A percentile compares a stretch with the other conserved stretches of the same genome.
These are phyloP conservation scores for Scortechinia acanthostroma DNA, from an alignment of 2,329 filamentous ascomycete species.

Conservation along the genomic window DNA sequence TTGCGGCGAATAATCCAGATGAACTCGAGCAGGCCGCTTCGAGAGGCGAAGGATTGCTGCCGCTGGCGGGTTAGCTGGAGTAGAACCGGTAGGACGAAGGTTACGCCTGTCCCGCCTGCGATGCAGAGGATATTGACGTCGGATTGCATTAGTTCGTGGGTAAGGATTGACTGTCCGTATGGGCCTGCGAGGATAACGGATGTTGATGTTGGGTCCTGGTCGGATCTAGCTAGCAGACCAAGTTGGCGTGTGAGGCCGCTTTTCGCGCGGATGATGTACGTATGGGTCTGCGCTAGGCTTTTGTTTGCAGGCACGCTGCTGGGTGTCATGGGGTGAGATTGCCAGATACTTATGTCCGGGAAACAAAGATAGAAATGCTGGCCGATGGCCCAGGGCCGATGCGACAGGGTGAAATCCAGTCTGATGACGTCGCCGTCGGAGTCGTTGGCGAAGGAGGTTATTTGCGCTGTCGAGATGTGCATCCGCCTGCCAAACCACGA, in stretches of 20 bases:
- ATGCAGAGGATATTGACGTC: conserved; percentile 36
- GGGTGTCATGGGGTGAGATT: conserved; percentile 67
- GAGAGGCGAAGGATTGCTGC: conserved; percentile 10
- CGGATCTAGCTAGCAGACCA: conserved; percentile 31
- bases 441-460: conserved; percentile 43
- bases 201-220: conserved; percentile 28
- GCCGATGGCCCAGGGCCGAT: conserved; percentile 48
- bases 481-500: conserved; percentile 26
- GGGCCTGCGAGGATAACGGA: conserved; percentile 55
- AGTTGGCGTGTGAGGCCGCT: conserved; percentile 51
- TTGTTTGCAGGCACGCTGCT: conserved; percentile 39
- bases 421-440: conserved; percentile 53
- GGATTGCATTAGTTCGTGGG: conserved; percentile 11
- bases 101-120: conserved; percentile 50
- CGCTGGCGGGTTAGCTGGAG: conserved; percentile 23
- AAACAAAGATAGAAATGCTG: conserved; percentile 71
- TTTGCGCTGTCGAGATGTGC: conserved; percentile 41
- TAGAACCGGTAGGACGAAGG: conserved; percentile 43
- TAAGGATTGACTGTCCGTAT: conserved; percentile 45
- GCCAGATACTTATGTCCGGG: conserved; percentile 59
- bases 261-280: conserved; percentile 50
- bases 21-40: conserved; percentile 43
- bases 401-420: conserved; percentile 53
- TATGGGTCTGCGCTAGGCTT: conserved; percentile 25
- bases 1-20: conserved; percentile 55